phyloP scores from a whole-genome alignment of 2,329 filamentous ascomycete species.

The Sordariomycetes sp. region DNA sequence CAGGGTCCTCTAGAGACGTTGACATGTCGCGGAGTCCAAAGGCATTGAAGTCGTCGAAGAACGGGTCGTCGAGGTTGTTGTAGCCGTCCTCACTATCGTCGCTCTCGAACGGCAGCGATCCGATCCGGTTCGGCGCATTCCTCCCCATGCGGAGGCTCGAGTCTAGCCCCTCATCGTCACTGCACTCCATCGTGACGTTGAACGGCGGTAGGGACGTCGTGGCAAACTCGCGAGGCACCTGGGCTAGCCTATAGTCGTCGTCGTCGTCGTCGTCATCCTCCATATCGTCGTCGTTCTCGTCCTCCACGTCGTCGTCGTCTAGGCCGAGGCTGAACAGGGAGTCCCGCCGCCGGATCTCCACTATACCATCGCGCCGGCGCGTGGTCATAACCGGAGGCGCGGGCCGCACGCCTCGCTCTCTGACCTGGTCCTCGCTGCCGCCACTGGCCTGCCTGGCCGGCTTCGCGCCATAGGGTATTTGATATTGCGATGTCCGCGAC shows the following conservation, averaged over 20 bases:
- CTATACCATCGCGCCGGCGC: not conserved
- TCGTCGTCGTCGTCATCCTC: constrained; percentile 16
- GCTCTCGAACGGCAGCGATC: constrained; percentile 43
- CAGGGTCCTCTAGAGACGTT: constrained; percentile 5
- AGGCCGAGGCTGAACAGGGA: constrained; percentile 1
- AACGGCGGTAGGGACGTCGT: constrained; percentile 35
- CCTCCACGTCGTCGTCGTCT: constrained; percentile 32
- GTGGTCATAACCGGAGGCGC: not conserved
- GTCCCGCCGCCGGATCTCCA: not conserved
- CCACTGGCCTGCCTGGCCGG: constrained; percentile 8
- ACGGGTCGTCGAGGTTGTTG: constrained; percentile 15
- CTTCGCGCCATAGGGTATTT: constrained; percentile 50
- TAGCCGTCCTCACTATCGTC: constrained; percentile 25
- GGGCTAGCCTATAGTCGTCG: constrained; percentile 26
- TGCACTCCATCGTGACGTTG: constrained; percentile 47
- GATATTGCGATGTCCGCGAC: constrained; percentile 61
- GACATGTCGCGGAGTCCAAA: not conserved
- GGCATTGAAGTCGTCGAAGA: constrained; percentile 12
- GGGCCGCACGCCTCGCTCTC: constrained; percentile 14
- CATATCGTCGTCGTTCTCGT: constrained; percentile 29
- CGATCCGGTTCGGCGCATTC: constrained; percentile 40
- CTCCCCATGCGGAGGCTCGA: constrained; percentile 16
- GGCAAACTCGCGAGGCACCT: constrained; percentile 45
- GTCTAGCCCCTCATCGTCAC: constrained; percentile 22
- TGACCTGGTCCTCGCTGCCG: constrained; percentile 10